These are phyloP conservation scores for Salix udensis DNA, from an alignment of 345 rosid genomes.

Conservation along the genomic window DNA sequence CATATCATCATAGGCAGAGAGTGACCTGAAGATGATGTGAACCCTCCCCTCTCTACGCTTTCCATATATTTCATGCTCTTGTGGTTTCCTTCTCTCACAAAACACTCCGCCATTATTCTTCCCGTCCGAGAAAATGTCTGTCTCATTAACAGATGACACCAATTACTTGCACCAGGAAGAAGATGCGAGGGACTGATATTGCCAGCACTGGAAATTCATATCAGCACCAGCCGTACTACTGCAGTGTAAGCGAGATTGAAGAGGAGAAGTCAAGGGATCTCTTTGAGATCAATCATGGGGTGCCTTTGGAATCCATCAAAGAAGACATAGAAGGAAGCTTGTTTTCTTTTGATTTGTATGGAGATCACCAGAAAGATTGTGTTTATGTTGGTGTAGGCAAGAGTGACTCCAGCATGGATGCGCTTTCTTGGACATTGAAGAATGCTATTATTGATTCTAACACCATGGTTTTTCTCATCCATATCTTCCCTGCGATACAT, in stretches of 20 bases:
- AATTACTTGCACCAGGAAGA: neutral
- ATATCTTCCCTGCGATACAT: conserved; percentile 58
- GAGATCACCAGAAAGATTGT: conserved; percentile 25
- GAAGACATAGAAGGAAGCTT: conserved; percentile 35
- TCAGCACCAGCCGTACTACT: neutral
- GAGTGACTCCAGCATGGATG: conserved; percentile 71
- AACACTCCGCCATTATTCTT: neutral
- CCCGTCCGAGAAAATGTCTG: conserved; percentile 1
- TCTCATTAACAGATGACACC: neutral
- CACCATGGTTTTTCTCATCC: conserved; percentile 49
- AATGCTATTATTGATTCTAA: conserved; percentile 26
- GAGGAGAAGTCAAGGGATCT: conserved; percentile 28
- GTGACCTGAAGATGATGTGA: too few species aligned
- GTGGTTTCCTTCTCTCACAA: neutral
- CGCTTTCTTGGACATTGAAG: conserved; percentile 66
- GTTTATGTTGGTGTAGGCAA: conserved; percentile 78
- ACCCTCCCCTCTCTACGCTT: neutral
- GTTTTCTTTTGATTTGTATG: conserved; percentile 36
- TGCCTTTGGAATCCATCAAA: conserved; percentile 3
- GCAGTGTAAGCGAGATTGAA: conserved; percentile 23
- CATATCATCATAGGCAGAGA: too few species aligned
- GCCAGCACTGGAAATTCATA: neutral
- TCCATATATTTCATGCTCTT: neutral
- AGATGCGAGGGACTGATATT: neutral
- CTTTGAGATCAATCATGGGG: conserved; percentile 26